Base-by-base conservation (phyloP, 176 grass and related monocot genomes). In the Bolboschoenus planiculmis region DNA sequence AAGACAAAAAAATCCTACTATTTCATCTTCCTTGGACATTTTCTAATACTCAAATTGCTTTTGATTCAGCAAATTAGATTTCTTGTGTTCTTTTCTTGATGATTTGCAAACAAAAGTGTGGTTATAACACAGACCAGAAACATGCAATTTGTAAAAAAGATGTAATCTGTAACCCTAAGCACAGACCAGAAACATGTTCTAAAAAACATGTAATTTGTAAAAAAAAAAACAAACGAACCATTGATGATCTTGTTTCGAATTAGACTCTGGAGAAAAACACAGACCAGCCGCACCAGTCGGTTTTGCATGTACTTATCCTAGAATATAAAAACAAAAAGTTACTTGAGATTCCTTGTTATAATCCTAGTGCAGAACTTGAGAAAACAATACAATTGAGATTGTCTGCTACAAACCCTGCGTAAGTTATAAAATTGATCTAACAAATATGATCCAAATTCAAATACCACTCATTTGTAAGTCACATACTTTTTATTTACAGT, bases 281-380 rank as follows among this genome's bases (percentile, higher is more conserved):
- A 98, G 61, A 98, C 92, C 84, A 98, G 85, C 64, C 92, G 92
- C 82, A 98, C 95, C 61, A 98, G 88, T 84, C 95, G 94, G 81
- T 98, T 98, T 85, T 98, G 95, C 95, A 95, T 91, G 86, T 95
- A 98, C 83, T 98, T 98, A 66, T 98, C 95, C 95, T 98, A 88
- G 70, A 88, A 3, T 84, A 90, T 39, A 46, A 16, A 81, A 94
- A 82, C 47, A 61, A 70, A 84, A 89, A 39, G 37, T 30, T 29
- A 61, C 77, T 65, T 84, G 26, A 83, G 21, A 78, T 81, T 75
- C 57, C 54, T 83, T 58, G 31, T 29, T 58, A 82, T 71, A 73
- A 78, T 11, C 53, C 43, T 78, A 87, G 36, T 53, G 46, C 24
- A 20, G 14, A 77, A 20, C 27, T 77, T 8, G 4, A 51, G 24